Evolutionary conservation across 1,139 yeast genomes (phyloP), one percentile per base, ranked within the genome.

Genomic region (Zygosaccharomyces sapae): DNA sequence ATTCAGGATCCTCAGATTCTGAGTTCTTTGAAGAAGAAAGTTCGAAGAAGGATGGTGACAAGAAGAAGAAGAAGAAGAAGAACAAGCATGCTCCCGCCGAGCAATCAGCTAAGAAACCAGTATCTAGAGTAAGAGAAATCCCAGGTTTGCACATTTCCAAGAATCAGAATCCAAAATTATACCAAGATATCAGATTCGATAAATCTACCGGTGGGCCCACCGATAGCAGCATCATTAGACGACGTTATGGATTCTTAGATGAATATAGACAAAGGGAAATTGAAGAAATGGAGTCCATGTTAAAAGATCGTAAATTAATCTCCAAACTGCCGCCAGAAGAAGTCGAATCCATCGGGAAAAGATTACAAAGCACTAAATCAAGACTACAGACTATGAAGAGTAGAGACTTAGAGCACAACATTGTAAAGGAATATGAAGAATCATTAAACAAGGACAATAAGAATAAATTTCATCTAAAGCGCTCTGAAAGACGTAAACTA

Each of bases 151-250:
- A 73, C 35, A 55, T 58, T 20, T 66, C 74, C 16, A 71, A 70
- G 55, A 52, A 51, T 24, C 46, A 45, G 12, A 70, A 70, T 41
- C 64, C 72, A 38, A 65, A 72, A 29, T 65, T 81, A 33, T 80
- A 85, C 61, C 75, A 80, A 45, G 98, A 92, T 70, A 81, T 94
- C 30, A 75, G 98, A 56, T 92, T 92, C 65, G 96, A 90, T 67
- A 78, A 94, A 0, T 89, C 96, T 0, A 80, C 81, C 54, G 97
- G 97, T 49, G 84, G 81, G 58, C 86, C 95, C 0, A 87, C 86
- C 55, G 92, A 89, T 61, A 69, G 79, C 49, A 70, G 72, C 30
- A 74, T 74, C 50, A 77, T 83, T 30, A 74, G 97, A 47, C 79
- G 80, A 59, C 82, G 90, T 61, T 92, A 92, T 69, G 79, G 81